Percentiles rank a stretch among this genome's conserved stretches.
Conservation (phyloP, 441 rosid species). For the Arabidopsis hybrid region DNA sequence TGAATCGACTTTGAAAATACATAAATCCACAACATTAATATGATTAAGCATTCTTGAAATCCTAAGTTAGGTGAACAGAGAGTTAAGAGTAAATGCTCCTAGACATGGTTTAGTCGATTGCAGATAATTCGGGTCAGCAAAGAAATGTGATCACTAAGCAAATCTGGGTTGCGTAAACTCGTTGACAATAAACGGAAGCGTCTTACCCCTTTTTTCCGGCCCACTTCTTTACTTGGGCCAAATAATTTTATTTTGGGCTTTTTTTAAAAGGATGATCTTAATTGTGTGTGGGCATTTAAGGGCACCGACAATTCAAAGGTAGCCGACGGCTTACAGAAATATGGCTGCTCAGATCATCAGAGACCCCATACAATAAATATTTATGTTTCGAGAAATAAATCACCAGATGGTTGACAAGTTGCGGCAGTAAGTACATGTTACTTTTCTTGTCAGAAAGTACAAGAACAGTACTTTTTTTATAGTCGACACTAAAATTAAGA, state of each 20-base stretch:
- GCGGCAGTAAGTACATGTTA: conserved; percentile 22
- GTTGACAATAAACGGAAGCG: not conserved
- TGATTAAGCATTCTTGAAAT: not conserved
- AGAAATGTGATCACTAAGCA: not conserved
- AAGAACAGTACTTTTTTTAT: not conserved
- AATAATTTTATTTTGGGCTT: not conserved
- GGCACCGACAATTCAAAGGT: conserved; percentile 31
- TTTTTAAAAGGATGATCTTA: not conserved
- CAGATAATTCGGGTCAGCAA: not conserved
- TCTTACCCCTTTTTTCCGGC: not conserved
- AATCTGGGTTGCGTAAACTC: not conserved
- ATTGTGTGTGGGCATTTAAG: not conserved
- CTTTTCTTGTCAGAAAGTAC: conserved; percentile 20
- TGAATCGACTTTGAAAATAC: no score
- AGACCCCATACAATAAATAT: conserved; percentile 13
- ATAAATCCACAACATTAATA: not conserved
- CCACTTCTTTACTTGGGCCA: not conserved
- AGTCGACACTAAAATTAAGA: not conserved
- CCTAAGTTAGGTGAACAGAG: not conserved
- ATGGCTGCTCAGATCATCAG: conserved; percentile 7
- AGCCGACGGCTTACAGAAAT: conserved; percentile 20
- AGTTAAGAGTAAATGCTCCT: not conserved
- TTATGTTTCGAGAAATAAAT: not conserved
- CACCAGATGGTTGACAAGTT: not conserved
- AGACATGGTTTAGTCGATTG: not conserved